Conservation (phyloP, 495 filamentous ascomycete species). For the Lophium mytilinum region DNA sequence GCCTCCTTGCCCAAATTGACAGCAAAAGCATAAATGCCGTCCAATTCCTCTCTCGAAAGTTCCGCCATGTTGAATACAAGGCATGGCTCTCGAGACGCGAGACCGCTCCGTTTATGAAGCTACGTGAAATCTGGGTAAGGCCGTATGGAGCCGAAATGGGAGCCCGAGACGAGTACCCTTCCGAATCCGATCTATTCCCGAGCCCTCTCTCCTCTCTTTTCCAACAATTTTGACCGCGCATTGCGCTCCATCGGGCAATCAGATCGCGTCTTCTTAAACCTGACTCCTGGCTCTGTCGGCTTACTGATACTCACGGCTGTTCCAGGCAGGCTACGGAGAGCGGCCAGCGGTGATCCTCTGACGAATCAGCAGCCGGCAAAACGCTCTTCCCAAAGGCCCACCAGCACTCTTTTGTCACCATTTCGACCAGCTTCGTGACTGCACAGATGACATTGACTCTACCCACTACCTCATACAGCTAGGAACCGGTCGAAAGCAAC, state of each 20-base stretch:
- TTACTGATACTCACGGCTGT: too few relatives aligned
- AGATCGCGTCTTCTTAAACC: too few relatives aligned
- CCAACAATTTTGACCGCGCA: neutral
- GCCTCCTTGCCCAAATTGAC: constrained; percentile 56
- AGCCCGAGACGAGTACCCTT: too few relatives aligned
- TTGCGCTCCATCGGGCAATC: too few relatives aligned
- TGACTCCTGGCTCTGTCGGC: too few relatives aligned
- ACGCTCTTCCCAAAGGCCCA: constrained; percentile 4
- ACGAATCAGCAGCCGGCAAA: constrained; percentile 5
- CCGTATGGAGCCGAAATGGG: neutral
- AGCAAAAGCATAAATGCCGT: constrained; percentile 58
- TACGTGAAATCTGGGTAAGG: neutral
- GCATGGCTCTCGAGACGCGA: neutral
- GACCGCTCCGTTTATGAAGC: too few relatives aligned
- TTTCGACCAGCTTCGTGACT: too few relatives aligned
- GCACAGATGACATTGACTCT: too few relatives aligned
- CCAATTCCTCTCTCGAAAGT: constrained; percentile 38
- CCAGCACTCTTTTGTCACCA: neutral
- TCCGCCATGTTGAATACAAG: constrained; percentile 5
- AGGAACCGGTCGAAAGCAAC: too few relatives aligned
- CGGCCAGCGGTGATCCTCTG: constrained; percentile 1
- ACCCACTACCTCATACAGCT: too few relatives aligned
- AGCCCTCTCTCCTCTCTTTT: too few relatives aligned
- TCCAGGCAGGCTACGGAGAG: neutral
- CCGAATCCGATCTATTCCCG: too few relatives aligned